phyloP scores from a whole-genome alignment of 1,284 basidiomycete genomes.

The Sporisorium reilianum region DNA sequence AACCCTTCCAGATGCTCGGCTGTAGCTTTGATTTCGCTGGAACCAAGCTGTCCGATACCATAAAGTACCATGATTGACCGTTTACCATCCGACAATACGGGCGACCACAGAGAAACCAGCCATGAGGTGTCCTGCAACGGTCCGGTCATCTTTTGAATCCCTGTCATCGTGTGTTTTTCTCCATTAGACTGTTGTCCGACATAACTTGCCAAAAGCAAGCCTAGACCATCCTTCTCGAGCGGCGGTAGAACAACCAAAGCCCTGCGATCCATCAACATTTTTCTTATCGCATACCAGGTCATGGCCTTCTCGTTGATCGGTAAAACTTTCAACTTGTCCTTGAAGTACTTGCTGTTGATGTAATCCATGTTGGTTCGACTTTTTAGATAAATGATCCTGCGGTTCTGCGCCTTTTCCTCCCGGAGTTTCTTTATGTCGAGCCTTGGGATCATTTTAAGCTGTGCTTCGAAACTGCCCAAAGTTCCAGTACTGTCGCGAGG shows the following conservation, averaged over 20 bases:
- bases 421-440: too few relatives aligned
- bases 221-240: background rate
- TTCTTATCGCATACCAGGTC: background rate
- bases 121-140: background rate
- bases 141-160: background rate
- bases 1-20: too few relatives aligned
- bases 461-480: too few relatives aligned
- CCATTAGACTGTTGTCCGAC: background rate
- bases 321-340: background rate
- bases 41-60: conserved; percentile 17
- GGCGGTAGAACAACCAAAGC: conserved; percentile 1
- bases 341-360: conserved; percentile 11
- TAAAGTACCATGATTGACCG: conserved; percentile 17
- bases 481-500: too few relatives aligned
- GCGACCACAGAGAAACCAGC: conserved; percentile 27
- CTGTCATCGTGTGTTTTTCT: background rate
- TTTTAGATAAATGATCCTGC: conserved; percentile 3
- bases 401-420: too few relatives aligned
- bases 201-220: conserved; percentile 5
- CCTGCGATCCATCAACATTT: background rate
- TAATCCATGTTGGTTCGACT: conserved; percentile 9
- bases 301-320: conserved; percentile 5
- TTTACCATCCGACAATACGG: background rate
- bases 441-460: too few relatives aligned
- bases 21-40: too few relatives aligned